Evolutionary conservation across 129 eudicot genomes (phyloP), one percentile per base, ranked within the genome.

Genomic region (Pseudognaphalium luteoalbum): DNA sequence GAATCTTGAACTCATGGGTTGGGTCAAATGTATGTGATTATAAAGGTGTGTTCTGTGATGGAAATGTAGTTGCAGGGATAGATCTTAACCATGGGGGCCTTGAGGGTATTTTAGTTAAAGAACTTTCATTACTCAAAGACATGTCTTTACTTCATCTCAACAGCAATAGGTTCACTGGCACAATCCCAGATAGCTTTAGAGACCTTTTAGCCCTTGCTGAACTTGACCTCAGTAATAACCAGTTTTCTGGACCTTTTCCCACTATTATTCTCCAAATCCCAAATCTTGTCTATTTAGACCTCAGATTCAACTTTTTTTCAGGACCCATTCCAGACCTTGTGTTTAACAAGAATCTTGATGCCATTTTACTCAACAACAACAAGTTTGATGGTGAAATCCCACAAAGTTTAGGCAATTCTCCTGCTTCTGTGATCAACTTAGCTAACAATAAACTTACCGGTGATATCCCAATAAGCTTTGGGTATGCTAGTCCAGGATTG

Each of bases 201-300:
- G 87, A 84, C 56, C 82, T 92, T 21, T 35, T 34, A 17, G 82
- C 90, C 30, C 94, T 92, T 51, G 81, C 92, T 44, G 98, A 92
- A 57, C 77, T 92, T 39, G 98, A 92, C 90, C 89, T 92, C 70
- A 92, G 98, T 75, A 92, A 92, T 79, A 92, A 92, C 85, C 81
- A 63, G 0, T 83, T 92, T 33, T 83, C 94, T 5, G 98, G 98
- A 54, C 71, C 92, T 2, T 92, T 92, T 47, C 98, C 98, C 0
- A 71, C 76, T 20, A 4, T 70, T 22, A 78, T 60, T 6, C 85
- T 90, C 33, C 68, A 66, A 80, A 85, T 92, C 29, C 96, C 84
- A 58, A 88, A 85, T 70, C 94, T 92, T 33, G 35, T 80, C 2
- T 92, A 92, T 68, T 50, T 90, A 58, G 96, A 90, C 89, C 88